phyloP scores from a whole-genome alignment of 306 rosid species.

The Cyamopsis tetragonoloba region DNA sequence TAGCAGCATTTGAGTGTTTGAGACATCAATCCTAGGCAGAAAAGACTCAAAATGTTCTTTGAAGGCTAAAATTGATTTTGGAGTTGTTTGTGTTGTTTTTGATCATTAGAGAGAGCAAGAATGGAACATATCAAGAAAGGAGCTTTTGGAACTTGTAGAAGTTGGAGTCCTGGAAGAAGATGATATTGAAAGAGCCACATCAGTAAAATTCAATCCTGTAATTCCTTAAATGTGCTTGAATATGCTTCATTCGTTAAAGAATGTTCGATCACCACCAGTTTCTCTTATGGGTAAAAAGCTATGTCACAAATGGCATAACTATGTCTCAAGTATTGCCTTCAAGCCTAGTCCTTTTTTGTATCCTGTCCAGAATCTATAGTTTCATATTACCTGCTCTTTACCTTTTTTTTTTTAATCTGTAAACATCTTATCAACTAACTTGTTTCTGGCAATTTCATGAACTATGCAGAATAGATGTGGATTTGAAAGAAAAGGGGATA shows the following conservation, averaged over 20 bases:
- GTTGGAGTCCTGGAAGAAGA: constrained; percentile 70
- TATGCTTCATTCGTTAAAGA: not conserved
- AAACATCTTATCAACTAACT: constrained; percentile 19
- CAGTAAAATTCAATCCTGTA: constrained; percentile 83
- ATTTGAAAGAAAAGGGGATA: constrained; percentile 85
- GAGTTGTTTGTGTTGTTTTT: constrained; percentile 14
- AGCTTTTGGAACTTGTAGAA: constrained; percentile 79
- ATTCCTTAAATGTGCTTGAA: constrained; percentile 16
- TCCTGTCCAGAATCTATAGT: not conserved
- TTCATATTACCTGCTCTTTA: not conserved
- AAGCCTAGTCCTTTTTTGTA: constrained; percentile 1
- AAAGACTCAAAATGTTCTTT: not conserved
- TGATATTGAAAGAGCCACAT: constrained; percentile 57
- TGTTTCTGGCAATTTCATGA: constrained; percentile 16
- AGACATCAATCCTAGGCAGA: constrained; percentile 18
- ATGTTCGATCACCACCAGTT: not conserved
- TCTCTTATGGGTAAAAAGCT: not conserved
- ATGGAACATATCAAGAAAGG: constrained; percentile 92
- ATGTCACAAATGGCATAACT: not conserved
- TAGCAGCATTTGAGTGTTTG: not conserved
- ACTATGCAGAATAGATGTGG: constrained; percentile 89
- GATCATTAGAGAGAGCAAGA: constrained; percentile 88
- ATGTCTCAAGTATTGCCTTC: not conserved
- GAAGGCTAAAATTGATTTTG: constrained; percentile 2
- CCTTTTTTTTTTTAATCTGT: not conserved